Conservation (phyloP, 768 basidiomycete genomes). For the Macrolepiota albuminosa region DNA sequence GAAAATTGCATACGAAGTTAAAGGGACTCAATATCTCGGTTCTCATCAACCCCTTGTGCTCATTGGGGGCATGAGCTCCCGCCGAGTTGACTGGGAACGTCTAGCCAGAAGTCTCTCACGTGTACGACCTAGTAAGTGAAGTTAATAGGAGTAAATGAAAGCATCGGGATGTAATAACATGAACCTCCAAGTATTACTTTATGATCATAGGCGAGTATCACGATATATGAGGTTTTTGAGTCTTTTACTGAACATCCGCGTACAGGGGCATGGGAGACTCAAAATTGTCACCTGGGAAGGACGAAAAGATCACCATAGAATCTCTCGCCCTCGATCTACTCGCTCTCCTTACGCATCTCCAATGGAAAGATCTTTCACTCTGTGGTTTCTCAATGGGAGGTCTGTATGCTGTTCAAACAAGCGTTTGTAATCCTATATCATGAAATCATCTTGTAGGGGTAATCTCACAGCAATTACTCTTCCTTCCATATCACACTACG, state of each 20-base stretch:
- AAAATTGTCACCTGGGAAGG: constrained; percentile 20
- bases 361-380: constrained; percentile 37
- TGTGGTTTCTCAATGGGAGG: constrained; percentile 54
- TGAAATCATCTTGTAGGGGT: constrained; percentile 23
- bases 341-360: constrained; percentile 30
- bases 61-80: constrained; percentile 37
- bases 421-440: background rate
- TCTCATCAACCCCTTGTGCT: constrained; percentile 33
- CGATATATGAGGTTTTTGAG: background rate
- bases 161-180: background rate
- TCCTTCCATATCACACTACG: constrained; percentile 33
- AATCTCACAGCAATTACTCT: constrained; percentile 40
- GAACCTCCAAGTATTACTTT: constrained; percentile 31
- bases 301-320: constrained; percentile 39
- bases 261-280: constrained; percentile 45
- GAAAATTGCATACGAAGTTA: constrained; percentile 34
- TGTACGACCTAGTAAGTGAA: constrained; percentile 33
- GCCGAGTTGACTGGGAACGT: constrained; percentile 36
- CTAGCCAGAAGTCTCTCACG: constrained; percentile 28
- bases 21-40: constrained; percentile 30
- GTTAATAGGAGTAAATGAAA: too few species aligned
- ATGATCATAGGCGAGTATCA: constrained; percentile 29
- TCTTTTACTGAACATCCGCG: background rate
- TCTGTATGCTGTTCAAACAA: constrained; percentile 13
- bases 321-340: constrained; percentile 39